Percentiles rank a stretch among this genome's conserved stretches.
These are phyloP conservation scores for Fusarium sp. DNA, from an alignment of 2,329 filamentous ascomycete species.

Conservation along the genomic window DNA sequence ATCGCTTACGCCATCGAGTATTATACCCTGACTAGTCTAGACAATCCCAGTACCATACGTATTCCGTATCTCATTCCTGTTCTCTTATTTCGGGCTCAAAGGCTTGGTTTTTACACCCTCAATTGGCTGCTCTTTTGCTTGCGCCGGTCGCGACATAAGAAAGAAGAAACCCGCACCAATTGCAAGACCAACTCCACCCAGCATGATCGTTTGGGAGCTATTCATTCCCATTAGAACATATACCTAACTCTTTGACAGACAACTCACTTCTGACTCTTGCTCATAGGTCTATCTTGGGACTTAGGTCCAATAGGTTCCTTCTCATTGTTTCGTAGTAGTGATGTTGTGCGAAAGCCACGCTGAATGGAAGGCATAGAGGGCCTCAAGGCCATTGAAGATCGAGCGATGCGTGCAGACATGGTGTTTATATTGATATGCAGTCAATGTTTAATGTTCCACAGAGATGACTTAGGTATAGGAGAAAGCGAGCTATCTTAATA, in stretches of 20 bases:
- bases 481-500: not conserved
- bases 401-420: constrained; percentile 36
- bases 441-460: not conserved
- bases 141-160: constrained; percentile 17
- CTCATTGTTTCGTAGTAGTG: not conserved
- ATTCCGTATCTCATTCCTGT: not conserved
- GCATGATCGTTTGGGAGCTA: constrained; percentile 22
- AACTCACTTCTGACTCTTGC: constrained; percentile 17
- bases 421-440: not conserved
- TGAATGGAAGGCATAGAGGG: constrained; percentile 20
- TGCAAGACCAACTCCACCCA: constrained; percentile 34
- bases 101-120: constrained; percentile 3
- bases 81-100: not conserved
- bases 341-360: constrained; percentile 19
- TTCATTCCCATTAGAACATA: not conserved
- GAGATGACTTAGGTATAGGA: not conserved
- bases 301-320: constrained; percentile 21
- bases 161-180: constrained; percentile 37
- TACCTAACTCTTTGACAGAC: not conserved
- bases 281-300: constrained; percentile 1
- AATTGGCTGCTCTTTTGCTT: constrained; percentile 26
- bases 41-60: not conserved
- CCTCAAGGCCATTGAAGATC: constrained; percentile 30
- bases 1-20: constrained; percentile 36
- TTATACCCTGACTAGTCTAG: not conserved